Evolutionary conservation across 129 eudicot species (phyloP).

Genomic region (Solidago caesia): DNA sequence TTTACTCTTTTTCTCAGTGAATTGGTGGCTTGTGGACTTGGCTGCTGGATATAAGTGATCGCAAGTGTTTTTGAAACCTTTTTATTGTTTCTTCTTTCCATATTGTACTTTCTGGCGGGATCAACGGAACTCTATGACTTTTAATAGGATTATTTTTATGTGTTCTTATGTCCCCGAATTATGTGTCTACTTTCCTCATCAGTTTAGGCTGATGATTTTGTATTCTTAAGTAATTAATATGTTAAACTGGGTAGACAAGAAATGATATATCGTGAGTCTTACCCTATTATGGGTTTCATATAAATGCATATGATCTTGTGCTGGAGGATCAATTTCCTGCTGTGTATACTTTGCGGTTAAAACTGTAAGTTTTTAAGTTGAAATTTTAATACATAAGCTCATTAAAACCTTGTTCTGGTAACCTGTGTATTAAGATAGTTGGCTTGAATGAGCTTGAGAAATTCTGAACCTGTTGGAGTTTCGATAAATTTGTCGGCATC

Average conservation of each 20-base stretch:
- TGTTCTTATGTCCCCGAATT: slow-evolving; percentile 8
- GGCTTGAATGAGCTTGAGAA: slow-evolving; percentile 19
- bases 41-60: slow-evolving; percentile 8
- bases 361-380: not conserved
- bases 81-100: not conserved
- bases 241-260: slow-evolving; percentile 10
- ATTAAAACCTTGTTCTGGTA: slow-evolving; percentile 6
- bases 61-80: not conserved
- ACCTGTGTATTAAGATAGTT: slow-evolving; percentile 9
- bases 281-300: not conserved
- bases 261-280: not conserved
- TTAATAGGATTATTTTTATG: not conserved
- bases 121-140: not conserved
- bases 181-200: not conserved
- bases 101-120: not conserved
- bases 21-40: slow-evolving; percentile 1
- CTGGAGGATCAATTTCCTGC: slow-evolving; percentile 7
- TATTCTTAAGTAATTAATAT: not conserved
- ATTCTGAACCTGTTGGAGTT: slow-evolving; percentile 15
- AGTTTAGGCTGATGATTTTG: not conserved
- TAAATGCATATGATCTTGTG: not conserved
- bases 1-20: not conserved
- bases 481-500: slow-evolving; percentile 6
- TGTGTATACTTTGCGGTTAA: not conserved
- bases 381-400: not conserved